phyloP scores from a whole-genome alignment of 441 rosid species.

The Kokia cookei region DNA sequence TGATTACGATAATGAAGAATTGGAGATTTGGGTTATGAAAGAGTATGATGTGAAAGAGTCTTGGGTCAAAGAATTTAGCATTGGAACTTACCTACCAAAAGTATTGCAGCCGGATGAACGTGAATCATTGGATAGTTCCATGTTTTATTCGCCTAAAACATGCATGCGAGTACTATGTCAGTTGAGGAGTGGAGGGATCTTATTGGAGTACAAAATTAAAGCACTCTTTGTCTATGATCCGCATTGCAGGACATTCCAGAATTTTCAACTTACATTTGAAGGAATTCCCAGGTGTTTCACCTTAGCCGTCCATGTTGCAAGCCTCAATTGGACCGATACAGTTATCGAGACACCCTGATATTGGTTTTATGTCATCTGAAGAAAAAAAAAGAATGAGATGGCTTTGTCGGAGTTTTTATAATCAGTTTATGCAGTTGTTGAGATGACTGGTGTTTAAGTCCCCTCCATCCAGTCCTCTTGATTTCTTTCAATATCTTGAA shows the following conservation, averaged over 20 bases:
- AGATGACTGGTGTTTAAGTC: too few relatives aligned
- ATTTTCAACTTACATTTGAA: constrained; percentile 28
- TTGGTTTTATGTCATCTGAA: too few relatives aligned
- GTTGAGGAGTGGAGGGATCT: constrained; percentile 51
- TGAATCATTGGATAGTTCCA: constrained; percentile 14
- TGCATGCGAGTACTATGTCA: constrained; percentile 41
- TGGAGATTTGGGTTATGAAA: constrained; percentile 87
- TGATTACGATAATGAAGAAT: constrained; percentile 37
- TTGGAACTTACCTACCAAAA: constrained; percentile 66
- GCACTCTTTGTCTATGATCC: constrained; percentile 57
- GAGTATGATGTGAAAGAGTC: constrained; percentile 59
- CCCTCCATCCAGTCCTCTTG: too few relatives aligned
- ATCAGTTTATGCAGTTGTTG: too few relatives aligned
- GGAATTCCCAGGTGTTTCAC: constrained; percentile 69
- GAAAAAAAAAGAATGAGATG: too few relatives aligned
- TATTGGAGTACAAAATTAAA: constrained; percentile 58
- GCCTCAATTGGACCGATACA: constrained; percentile 56
- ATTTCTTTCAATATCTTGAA: too few relatives aligned
- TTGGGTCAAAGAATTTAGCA: constrained; percentile 56
- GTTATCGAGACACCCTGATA: neutral
- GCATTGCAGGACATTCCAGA: constrained; percentile 42
- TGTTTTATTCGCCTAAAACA: constrained; percentile 16
- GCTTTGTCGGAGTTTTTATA: too few relatives aligned
- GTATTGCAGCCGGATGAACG: constrained; percentile 50
- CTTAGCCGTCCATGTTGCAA: constrained; percentile 49